Base-by-base conservation (phyloP, 306 rosid species). In the Urtica urens region DNA sequence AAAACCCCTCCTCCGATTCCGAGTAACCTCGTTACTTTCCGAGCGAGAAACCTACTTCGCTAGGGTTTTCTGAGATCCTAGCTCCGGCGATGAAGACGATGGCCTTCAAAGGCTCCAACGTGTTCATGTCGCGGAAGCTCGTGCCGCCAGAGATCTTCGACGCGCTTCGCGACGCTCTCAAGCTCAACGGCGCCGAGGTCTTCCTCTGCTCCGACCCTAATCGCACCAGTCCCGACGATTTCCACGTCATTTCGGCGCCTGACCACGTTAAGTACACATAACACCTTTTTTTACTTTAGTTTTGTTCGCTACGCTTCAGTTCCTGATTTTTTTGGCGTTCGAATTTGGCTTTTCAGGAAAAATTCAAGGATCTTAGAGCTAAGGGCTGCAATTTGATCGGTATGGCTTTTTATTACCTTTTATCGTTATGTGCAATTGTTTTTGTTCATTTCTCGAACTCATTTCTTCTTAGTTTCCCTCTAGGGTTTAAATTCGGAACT, bases 91-190 rank as follows among this genome's bases (percentile, higher is more conserved):
- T 79, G 95, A 13, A 38, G 44, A 17, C 10, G 67, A 84, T 79
- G 95, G n/a, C 84, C 38, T 84, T 90, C 72, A 63, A 63, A 15
- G 95, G 94, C 30, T 69, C 82, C 11, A 77, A 68, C 7, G 87
- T 90, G 21, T 90, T 84, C 76, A 73, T 90, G 79, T 90, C 97
- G 35, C 77, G 95, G 31, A 90, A 81, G 67, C 81, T 84, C 0
- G 97, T 90, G 52, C 82, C 94, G 15, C 97, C 92, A 0, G 94
- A 84, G 74, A 59, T 84, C 27, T 90, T 84, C 79, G 95, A 79
- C 58, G 61, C 85, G 0, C 83, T 88, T 26, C 88, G 81, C 60
- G 95, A 88, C 57, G 84, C 92, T 14, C 81, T 90, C 38, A 90
- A 90, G 74, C 69, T 57, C 31, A 81, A 79, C 39, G 95, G 94